These are phyloP conservation scores for Hermanozyma aechmeae DNA, from an alignment of 805 yeast species.

Conservation along the genomic window DNA sequence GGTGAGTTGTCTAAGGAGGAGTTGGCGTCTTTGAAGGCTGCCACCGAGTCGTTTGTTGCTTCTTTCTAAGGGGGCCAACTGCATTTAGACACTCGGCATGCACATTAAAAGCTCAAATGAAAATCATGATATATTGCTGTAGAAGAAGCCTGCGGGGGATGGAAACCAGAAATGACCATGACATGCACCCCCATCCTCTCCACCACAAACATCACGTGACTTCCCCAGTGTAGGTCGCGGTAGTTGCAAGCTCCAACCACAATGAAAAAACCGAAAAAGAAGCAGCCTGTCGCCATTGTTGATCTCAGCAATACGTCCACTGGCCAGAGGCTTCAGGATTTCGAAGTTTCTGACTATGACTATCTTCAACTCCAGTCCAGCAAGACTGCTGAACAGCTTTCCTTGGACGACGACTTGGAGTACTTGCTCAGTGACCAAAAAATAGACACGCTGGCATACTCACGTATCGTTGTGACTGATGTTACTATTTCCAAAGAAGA, in stretches of 20 bases:
- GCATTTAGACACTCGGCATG: too few species aligned
- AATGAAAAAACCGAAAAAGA: slow-evolving; percentile 1
- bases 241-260: too few species aligned
- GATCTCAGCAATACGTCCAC: slow-evolving; percentile 2
- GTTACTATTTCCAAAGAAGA: too few species aligned
- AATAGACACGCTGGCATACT: background rate
- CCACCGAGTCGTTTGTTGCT: slow-evolving; percentile 87
- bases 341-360: slow-evolving; percentile 11
- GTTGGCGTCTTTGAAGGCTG: slow-evolving; percentile 80
- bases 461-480: background rate
- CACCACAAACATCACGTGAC: too few species aligned
- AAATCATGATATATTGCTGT: too few species aligned
- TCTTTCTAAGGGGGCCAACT: slow-evolving; percentile 75
- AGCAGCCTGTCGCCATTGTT: slow-evolving; percentile 1
- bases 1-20: slow-evolving; percentile 88
- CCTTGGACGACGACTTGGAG: slow-evolving; percentile 22
- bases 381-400: slow-evolving; percentile 6
- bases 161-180: too few species aligned
- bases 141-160: too few species aligned
- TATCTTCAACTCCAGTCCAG: slow-evolving; percentile 7
- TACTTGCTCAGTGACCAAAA: slow-evolving; percentile 13
- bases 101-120: too few species aligned
- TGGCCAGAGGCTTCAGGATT: slow-evolving; percentile 1
- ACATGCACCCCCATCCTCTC: too few species aligned
- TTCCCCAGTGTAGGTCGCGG: too few species aligned